These are phyloP conservation scores for Fusarium hainanense DNA, from an alignment of 2,329 filamentous ascomycete genomes.

Conservation along the genomic window DNA sequence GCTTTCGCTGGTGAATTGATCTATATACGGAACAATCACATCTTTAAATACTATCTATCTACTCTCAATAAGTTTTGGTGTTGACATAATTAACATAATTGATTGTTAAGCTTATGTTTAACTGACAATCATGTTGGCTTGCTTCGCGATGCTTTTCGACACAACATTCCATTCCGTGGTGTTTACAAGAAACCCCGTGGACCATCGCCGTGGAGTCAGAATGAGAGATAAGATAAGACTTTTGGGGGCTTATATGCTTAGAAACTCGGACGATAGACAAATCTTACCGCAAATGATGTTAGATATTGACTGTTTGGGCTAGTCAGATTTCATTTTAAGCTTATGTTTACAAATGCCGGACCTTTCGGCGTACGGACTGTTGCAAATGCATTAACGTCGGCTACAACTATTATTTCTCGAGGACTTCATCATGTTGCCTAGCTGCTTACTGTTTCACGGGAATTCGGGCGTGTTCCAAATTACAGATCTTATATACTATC, in stretches of 20 bases:
- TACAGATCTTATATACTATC: not conserved
- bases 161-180: not conserved
- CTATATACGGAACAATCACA: rapidly evolving
- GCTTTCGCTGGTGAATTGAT: constrained; percentile 68
- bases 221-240: not conserved
- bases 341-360: not conserved
- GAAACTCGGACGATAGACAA: not conserved
- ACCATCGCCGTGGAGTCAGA: not conserved
- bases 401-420: too few relatives aligned
- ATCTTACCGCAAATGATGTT: not conserved
- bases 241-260: not conserved
- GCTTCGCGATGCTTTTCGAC: rapidly evolving
- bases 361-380: too few relatives aligned
- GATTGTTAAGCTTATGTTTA: not conserved
- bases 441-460: not conserved
- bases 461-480: not conserved
- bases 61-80: too few relatives aligned
- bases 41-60: not conserved
- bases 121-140: rapidly evolving
- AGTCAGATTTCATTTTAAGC: not conserved
- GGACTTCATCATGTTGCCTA: not conserved
- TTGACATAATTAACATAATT: not conserved
- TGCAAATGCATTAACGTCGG: too few relatives aligned
- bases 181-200: not conserved
- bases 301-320: rapidly evolving